These are phyloP conservation scores for Neonothopanus nambi DNA, from an alignment of 1,284 basidiomycete genomes.

Conservation along the genomic window DNA sequence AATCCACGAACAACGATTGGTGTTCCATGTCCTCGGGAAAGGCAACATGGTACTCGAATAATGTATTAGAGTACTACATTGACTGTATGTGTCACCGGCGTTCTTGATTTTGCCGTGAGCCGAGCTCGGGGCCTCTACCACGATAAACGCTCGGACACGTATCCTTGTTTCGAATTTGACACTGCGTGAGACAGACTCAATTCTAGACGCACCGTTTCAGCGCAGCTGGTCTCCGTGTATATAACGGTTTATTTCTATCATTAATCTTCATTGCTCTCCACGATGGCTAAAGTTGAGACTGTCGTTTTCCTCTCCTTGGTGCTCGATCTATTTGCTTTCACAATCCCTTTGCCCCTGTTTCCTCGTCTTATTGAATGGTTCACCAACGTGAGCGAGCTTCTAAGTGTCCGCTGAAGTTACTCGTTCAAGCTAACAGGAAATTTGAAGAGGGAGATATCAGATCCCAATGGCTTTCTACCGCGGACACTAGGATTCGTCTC, in stretches of 20 bases:
- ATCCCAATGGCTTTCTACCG: slow-evolving; percentile 69
- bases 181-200: neutral
- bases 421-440: neutral
- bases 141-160: neutral
- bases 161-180: neutral
- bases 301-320: slow-evolving; percentile 84
- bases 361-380: slow-evolving; percentile 91
- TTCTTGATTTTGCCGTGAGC: neutral
- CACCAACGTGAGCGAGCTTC: slow-evolving; percentile 56
- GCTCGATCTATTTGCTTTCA: slow-evolving; percentile 89
- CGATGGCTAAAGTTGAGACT: slow-evolving; percentile 68
- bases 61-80: neutral
- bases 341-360: slow-evolving; percentile 92
- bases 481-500: slow-evolving; percentile 67
- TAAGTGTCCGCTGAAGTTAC: neutral
- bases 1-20: too few species aligned
- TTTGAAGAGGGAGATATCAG: slow-evolving; percentile 65
- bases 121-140: neutral
- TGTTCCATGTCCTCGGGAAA: neutral
- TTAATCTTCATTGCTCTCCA: slow-evolving; percentile 9
- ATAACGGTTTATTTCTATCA: neutral
- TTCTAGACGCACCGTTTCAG: neutral
- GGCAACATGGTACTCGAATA: neutral
- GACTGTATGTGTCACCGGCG: neutral
- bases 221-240: slow-evolving; percentile 7